Conservation (phyloP, 768 basidiomycete species). For the Termitomyces sp. region DNA sequence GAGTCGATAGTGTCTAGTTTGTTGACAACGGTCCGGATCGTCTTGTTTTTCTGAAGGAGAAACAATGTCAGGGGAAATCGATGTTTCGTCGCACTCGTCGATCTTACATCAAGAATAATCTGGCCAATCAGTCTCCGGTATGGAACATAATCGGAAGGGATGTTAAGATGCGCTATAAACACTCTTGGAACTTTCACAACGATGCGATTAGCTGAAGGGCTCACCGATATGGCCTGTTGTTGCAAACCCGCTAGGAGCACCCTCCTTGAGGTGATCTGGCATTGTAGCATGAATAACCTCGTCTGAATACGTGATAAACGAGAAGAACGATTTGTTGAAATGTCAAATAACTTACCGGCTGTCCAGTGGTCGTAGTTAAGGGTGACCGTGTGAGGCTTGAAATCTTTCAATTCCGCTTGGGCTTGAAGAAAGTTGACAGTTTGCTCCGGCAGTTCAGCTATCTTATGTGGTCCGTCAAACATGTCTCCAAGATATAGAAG, state of each 20-base stretch:
- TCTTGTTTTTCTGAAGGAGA: constrained; percentile 70
- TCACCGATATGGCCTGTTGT: constrained; percentile 86
- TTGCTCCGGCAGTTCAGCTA: constrained; percentile 62
- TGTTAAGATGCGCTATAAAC: constrained; percentile 78
- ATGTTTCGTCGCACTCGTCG: background rate
- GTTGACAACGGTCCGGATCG: constrained; percentile 87
- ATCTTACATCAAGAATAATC: constrained; percentile 80
- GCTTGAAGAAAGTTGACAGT: constrained; percentile 48
- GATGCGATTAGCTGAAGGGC: constrained; percentile 11
- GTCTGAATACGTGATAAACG: constrained; percentile 42
- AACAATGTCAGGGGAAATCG: background rate
- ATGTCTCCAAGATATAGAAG: background rate
- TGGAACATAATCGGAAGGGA: constrained; percentile 85
- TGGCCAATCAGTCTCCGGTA: constrained; percentile 90
- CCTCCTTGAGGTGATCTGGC: constrained; percentile 70
- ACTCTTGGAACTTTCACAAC: background rate
- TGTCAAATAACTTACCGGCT: constrained; percentile 43
- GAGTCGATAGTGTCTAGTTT: constrained; percentile 84
- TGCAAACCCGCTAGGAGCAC: constrained; percentile 83
- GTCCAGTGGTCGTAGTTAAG: constrained; percentile 88
- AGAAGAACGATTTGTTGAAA: background rate
- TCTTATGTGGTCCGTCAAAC: constrained; percentile 31
- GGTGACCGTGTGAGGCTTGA: constrained; percentile 55
- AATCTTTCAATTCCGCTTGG: constrained; percentile 37
- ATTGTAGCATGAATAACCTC: constrained; percentile 80